phyloP scores from a whole-genome alignment of 345 rosid species.

The Eucalyptus polyanthemos region DNA sequence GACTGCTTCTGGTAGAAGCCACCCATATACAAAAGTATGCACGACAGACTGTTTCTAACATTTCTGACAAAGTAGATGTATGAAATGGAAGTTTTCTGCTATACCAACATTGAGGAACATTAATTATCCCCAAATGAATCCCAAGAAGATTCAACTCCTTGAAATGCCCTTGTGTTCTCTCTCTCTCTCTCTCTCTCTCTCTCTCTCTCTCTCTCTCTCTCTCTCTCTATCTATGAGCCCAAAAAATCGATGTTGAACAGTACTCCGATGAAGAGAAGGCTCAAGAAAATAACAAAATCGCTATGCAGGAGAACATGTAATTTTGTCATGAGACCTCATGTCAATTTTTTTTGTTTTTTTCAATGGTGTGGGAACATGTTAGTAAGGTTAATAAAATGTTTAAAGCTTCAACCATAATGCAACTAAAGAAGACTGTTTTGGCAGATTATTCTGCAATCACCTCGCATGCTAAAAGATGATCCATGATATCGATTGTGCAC shows the following conservation, averaged over 20 bases:
- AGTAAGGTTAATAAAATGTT: neutral
- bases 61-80: neutral
- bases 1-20: neutral
- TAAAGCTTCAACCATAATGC: neutral
- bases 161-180: neutral
- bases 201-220: too few relatives aligned
- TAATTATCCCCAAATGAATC: neutral
- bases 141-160: neutral
- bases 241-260: neutral
- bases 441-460: constrained; percentile 14
- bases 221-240: neutral
- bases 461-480: constrained; percentile 94
- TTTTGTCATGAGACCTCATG: neutral
- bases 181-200: neutral
- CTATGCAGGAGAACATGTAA: neutral
- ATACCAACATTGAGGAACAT: neutral
- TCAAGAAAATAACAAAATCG: neutral
- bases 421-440: neutral
- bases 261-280: neutral
- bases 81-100: neutral
- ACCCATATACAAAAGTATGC: neutral
- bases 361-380: neutral
- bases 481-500: constrained; percentile 82
- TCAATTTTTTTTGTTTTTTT: neutral
- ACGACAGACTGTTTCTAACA: neutral